Evolutionary conservation across 805 yeast genomes (phyloP), one percentile per base, ranked within the genome.

Genomic region (Blastobotrys parvus): DNA sequence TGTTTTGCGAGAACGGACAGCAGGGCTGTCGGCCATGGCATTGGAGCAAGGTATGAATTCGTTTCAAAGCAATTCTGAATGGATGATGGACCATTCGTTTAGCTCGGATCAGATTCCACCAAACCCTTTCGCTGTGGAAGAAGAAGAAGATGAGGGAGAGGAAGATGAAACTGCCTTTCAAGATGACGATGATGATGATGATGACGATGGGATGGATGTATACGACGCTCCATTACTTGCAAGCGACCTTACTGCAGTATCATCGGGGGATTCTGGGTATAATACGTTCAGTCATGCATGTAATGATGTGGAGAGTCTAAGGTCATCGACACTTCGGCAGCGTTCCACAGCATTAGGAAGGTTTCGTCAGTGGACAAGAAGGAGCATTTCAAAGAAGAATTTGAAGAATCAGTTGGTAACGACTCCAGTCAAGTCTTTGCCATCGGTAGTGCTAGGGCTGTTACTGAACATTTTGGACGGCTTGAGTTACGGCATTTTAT

Each of bases 401-500:
- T 13, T 19, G n/a, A n/a, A 18, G 7, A 31, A 21, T 3, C 17
- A 13, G 3, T 25, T 39, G 8, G 19, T 45, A 16, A 39, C 43
- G 11, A 39, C 43, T 33, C 80, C 82, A 1, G 48, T 71, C 2
- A 50, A 63, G 8, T 77, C 72, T 54, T 41, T 78, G 2, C 97
- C 98, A 0, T 81, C 95, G 0, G 95, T 89, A 3, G 73, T 88
- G 32, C 64, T 92, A 34, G 98, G 98, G 1, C 68, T 87, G 0
- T 64, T 92, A 36, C 68, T 92, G 35, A 92, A 92, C 59, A 82
- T 92, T 36, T 71, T 92, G 39, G 98, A 92, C 61, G 98, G 94
- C 0, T 70, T 92, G 39, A 86, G 95, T 0, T 92, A 92, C 60
- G 98, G 98, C 39, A 89, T 92, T 97, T 92, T 92, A 58, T 78